These are phyloP conservation scores for Starmerella scarabaei DNA, from an alignment of 805 yeast species.

Conservation along the genomic window DNA sequence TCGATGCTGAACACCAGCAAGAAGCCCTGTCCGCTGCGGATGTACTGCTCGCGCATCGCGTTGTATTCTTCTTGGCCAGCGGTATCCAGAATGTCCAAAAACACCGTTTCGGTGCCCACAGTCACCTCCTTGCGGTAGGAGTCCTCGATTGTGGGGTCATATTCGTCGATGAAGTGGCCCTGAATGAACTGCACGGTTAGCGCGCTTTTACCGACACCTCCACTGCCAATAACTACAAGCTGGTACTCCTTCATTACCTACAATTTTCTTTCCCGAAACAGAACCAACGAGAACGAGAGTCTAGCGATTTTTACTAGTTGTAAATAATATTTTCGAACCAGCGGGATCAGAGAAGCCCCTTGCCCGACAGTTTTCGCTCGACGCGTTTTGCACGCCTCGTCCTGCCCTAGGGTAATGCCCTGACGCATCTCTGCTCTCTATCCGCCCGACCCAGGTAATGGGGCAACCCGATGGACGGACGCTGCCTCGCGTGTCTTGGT, in stretches of 20 bases:
- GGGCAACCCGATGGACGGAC: no score
- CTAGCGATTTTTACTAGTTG: no score
- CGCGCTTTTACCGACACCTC: constrained; percentile 97
- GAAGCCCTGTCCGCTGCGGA: constrained; percentile 94
- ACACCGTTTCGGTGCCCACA: constrained; percentile 64
- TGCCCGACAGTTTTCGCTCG: background rate
- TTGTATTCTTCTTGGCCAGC: constrained; percentile 97
- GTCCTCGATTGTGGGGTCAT: constrained; percentile 92
- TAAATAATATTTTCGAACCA: no score
- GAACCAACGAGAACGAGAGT: no score
- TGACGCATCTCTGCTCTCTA: no score
- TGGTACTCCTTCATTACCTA: constrained; percentile 51
- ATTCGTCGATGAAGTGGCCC: constrained; percentile 90
- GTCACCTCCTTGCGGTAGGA: constrained; percentile 66
- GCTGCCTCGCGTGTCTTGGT: no score
- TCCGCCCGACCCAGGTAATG: no score
- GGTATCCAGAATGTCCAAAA: constrained; percentile 84
- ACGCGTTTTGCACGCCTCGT: no score
- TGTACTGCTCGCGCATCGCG: constrained; percentile 87
- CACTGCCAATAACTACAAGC: constrained; percentile 94
- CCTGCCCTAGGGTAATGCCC: no score
- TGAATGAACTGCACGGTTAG: constrained; percentile 90
- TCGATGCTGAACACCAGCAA: constrained; percentile 76
- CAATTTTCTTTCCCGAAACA: background rate
- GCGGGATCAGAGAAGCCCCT: no score